These are phyloP conservation scores for Citrus glauca DNA, from an alignment of 345 rosid species.

Conservation along the genomic window DNA sequence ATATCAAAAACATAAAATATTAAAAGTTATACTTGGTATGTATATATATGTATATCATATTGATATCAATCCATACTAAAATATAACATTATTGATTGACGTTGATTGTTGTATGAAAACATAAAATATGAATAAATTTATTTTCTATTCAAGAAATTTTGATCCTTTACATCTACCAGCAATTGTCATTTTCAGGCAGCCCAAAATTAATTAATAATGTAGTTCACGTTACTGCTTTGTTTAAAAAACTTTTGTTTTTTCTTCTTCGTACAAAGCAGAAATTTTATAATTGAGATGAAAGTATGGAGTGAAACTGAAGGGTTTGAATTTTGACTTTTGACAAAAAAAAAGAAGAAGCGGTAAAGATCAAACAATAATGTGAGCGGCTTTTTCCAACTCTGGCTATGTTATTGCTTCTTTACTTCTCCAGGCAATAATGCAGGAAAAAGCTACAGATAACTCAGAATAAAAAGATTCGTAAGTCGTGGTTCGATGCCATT, in stretches of 20 bases:
- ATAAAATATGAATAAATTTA: not conserved
- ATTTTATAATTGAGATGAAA: not conserved
- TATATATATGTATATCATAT: too few relatives aligned
- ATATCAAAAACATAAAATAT: too few relatives aligned
- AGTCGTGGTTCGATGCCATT: constrained; percentile 4
- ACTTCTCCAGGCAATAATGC: not conserved
- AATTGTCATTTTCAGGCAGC: not conserved
- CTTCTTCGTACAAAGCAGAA: not conserved
- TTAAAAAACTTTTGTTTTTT: not conserved
- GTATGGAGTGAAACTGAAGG: constrained; percentile 12
- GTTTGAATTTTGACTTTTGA: not conserved
- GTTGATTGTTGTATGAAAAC: not conserved
- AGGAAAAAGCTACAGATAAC: not conserved
- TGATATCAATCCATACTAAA: too few relatives aligned
- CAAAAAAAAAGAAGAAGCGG: not conserved
- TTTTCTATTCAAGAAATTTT: not conserved
- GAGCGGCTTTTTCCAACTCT: not conserved
- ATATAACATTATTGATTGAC: not conserved
- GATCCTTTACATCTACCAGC: not conserved
- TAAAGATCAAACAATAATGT: not conserved
- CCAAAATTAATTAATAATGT: not conserved
- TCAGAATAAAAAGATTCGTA: not conserved
- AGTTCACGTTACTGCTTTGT: not conserved
- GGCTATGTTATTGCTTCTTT: not conserved
- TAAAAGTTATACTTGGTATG: too few relatives aligned